Conservation (phyloP, 768 basidiomycete genomes). For the Russula dissimulans region DNA sequence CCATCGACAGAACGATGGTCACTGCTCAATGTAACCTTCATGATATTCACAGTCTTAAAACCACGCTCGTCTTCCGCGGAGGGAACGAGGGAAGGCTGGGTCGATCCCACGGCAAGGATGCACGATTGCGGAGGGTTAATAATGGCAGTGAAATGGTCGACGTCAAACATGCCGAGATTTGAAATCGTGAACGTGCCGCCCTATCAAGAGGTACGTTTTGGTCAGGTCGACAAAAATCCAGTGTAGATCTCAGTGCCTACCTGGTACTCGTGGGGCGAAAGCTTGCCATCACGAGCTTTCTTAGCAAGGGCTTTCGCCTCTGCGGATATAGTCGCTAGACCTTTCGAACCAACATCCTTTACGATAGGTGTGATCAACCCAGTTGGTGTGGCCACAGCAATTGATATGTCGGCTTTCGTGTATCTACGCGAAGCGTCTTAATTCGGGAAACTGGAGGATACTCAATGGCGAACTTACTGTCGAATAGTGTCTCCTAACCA, state of each 20-base stretch:
- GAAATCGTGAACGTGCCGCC: slow-evolving; percentile 99
- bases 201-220: slow-evolving; percentile 29
- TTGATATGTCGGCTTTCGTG: slow-evolving; percentile 93
- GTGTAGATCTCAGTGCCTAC: slow-evolving; percentile 30
- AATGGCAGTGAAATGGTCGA: slow-evolving; percentile 95
- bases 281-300: slow-evolving; percentile 95
- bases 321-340: slow-evolving; percentile 84
- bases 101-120: slow-evolving; percentile 91
- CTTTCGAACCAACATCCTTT: slow-evolving; percentile 87
- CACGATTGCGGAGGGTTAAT: slow-evolving; percentile 98
- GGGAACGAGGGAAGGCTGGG: slow-evolving; percentile 76
- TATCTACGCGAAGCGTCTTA: slow-evolving; percentile 42
- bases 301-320: slow-evolving; percentile 89
- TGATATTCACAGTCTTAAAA: slow-evolving; percentile 83
- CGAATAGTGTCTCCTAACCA: slow-evolving; percentile 95
- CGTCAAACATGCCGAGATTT: slow-evolving; percentile 96
- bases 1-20: slow-evolving; percentile 97
- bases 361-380: slow-evolving; percentile 98
- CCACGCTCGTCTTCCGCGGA: slow-evolving; percentile 88
- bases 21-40: slow-evolving; percentile 93
- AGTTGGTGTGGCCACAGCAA: slow-evolving; percentile 92
- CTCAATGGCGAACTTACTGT: slow-evolving; percentile 50
- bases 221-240: not conserved
- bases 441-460: not conserved
- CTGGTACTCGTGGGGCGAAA: slow-evolving; percentile 94